Conservation (phyloP, 2,329 filamentous ascomycete species). For the Fusarium bactridioides region DNA sequence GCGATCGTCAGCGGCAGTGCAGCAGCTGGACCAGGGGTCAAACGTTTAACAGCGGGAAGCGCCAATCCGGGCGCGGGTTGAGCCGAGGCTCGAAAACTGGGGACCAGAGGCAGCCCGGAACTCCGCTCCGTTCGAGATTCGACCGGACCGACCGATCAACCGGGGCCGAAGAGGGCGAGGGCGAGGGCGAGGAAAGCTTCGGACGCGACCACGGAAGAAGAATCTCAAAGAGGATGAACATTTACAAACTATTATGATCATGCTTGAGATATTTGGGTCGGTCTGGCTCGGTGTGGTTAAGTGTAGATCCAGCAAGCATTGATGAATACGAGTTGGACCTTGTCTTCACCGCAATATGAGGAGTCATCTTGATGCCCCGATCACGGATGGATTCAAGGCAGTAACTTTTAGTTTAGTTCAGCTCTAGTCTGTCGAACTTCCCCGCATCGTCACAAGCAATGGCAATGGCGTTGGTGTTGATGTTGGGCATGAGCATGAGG, state of each 20-base stretch:
- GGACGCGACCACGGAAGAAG: slow-evolving; percentile 12
- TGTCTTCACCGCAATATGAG: slow-evolving; percentile 25
- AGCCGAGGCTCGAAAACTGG: slow-evolving; percentile 16
- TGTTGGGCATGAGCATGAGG: slow-evolving; percentile 29
- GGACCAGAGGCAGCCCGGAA: slow-evolving; percentile 30
- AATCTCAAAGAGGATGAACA: background rate
- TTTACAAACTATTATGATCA: background rate
- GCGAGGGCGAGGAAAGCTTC: background rate
- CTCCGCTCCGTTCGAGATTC: slow-evolving; percentile 4
- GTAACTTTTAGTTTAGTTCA: background rate
- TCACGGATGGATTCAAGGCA: slow-evolving; percentile 13
- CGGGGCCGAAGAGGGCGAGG: slow-evolving; percentile 4
- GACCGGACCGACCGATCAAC: slow-evolving; percentile 21
- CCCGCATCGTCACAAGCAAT: slow-evolving; percentile 29
- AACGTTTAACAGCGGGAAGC: slow-evolving; percentile 10
- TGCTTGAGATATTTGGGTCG: too few relatives aligned
- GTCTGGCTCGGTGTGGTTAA: background rate
- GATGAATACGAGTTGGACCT: slow-evolving; percentile 17
- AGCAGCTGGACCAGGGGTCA: slow-evolving; percentile 11
- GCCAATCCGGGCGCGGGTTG: slow-evolving; percentile 24
- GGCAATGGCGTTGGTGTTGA: background rate
- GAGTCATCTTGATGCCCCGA: slow-evolving; percentile 19
- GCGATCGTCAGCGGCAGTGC: slow-evolving; percentile 27
- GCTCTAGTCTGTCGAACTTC: background rate
- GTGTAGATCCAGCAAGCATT: slow-evolving; percentile 2